Evolutionary conservation across 208 protist genomes (phyloP).

Genomic region (Borovskyia barvae): DNA sequence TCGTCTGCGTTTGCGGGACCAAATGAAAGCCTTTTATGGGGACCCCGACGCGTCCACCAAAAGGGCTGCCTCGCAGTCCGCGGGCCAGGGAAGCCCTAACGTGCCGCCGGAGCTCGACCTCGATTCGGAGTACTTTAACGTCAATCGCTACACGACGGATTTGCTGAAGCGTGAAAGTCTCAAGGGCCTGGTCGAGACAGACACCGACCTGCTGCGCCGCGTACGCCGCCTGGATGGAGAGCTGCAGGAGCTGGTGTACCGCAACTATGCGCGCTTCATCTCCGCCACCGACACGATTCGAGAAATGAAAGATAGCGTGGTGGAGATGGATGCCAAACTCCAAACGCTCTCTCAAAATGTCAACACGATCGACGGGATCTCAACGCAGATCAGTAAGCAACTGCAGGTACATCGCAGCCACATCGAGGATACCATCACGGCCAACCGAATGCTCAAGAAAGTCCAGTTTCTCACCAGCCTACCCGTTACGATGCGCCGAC

Average conservation of each 20-base stretch:
- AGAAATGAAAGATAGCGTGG: constrained; percentile 89
- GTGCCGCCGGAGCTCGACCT: constrained; percentile 71
- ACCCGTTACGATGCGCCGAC: constrained; percentile 56
- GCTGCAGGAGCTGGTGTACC: constrained; percentile 98
- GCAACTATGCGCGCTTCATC: constrained; percentile 99
- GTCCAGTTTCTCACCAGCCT: constrained; percentile 81
- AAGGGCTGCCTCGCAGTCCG: constrained; percentile 4
- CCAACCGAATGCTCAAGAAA: constrained; percentile 77
- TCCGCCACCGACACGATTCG: constrained; percentile 97
- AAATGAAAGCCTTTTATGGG: constrained; percentile 85
- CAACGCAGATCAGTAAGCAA: constrained; percentile 49
- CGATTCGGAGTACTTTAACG: constrained; percentile 85
- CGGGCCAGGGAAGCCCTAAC: constrained; percentile 13
- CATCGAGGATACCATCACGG: constrained; percentile 72
- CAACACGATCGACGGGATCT: constrained; percentile 64
- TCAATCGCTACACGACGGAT: constrained; percentile 75
- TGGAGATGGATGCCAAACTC: constrained; percentile 87
- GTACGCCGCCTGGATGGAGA: constrained; percentile 90
- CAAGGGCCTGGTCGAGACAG: constrained; percentile 73
- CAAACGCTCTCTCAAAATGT: constrained; percentile 75
- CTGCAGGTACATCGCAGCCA: constrained; percentile 61
- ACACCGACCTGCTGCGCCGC: constrained; percentile 73
- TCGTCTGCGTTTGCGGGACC: constrained; percentile 60
- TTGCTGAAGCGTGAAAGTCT: constrained; percentile 70
- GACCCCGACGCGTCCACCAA: constrained; percentile 32